Percentiles rank a stretch among this genome's conserved stretches.
Conservation (phyloP, 306 rosid genomes). For the Rosa persica region DNA sequence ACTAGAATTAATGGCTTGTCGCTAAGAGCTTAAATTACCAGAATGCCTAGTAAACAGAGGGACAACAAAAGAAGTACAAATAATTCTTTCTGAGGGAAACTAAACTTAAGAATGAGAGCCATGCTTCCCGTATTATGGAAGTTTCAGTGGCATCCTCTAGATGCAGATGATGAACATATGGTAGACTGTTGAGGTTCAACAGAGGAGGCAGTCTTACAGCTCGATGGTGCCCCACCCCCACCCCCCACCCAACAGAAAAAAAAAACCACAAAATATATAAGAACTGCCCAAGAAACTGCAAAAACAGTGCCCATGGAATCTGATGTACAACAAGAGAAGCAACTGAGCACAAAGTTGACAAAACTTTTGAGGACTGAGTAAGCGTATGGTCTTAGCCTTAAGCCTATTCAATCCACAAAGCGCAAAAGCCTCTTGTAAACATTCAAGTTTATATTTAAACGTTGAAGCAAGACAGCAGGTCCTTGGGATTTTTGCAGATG, state of each 20-base stretch:
- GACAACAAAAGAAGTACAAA: conserved; percentile 15
- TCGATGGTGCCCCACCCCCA: background rate
- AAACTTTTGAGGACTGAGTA: background rate
- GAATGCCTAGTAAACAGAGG: conserved; percentile 11
- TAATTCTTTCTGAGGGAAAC: conserved; percentile 1
- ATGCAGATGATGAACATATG: background rate
- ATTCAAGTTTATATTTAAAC: background rate
- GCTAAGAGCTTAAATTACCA: background rate
- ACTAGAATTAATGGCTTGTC: background rate
- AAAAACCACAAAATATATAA: too few species aligned
- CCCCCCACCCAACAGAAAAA: too few species aligned
- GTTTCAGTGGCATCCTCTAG: background rate
- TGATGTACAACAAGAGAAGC: background rate
- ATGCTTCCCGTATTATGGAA: background rate
- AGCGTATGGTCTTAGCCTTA: background rate
- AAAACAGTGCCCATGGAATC: background rate
- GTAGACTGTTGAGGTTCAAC: background rate
- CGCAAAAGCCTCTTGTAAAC: background rate
- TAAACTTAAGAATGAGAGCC: background rate
- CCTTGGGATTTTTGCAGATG: background rate
- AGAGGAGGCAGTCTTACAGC: background rate
- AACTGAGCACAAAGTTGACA: background rate
- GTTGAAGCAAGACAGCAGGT: background rate
- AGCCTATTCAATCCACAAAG: background rate
- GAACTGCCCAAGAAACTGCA: background rate